These are phyloP conservation scores for Blastobotrys elegans DNA, from an alignment of 1,139 yeast genomes.

Conservation along the genomic window DNA sequence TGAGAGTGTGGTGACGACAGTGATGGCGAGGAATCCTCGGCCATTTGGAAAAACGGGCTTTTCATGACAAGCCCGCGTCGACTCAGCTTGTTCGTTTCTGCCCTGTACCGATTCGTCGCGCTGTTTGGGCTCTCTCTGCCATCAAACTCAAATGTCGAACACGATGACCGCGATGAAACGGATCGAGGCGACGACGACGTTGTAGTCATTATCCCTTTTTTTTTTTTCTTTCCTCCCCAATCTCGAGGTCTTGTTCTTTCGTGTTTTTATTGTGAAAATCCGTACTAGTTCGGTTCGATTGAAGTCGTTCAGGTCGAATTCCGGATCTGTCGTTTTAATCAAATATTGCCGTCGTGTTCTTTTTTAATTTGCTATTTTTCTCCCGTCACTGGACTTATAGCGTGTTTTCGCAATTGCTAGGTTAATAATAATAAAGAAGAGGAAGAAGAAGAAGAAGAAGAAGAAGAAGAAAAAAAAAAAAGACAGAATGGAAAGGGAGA, in stretches of 20 bases:
- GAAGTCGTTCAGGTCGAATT: too few species aligned
- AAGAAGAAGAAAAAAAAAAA: neutral
- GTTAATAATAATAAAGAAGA: too few species aligned
- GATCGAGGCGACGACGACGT: slow-evolving; percentile 5
- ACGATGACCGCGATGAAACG: neutral
- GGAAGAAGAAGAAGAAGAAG: neutral
- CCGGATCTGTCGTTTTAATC: neutral
- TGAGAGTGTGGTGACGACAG: neutral
- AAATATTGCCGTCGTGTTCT: too few species aligned
- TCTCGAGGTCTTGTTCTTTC: too few species aligned
- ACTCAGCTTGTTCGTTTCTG: slow-evolving; percentile 11
- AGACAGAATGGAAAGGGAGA: too few species aligned
- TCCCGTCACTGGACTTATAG: too few species aligned
- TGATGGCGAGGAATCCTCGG: neutral
- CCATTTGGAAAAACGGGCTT: slow-evolving; percentile 16
- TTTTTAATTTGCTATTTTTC: too few species aligned
- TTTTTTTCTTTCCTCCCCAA: neutral
- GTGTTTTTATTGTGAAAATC: neutral
- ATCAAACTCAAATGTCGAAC: slow-evolving; percentile 1
- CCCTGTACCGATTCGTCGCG: neutral
- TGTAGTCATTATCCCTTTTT: neutral
- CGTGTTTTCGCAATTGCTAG: too few species aligned
- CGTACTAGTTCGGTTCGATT: too few species aligned
- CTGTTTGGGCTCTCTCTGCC: neutral
- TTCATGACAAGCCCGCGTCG: slow-evolving; percentile 17